Evolutionary conservation across 371 early-diverging fungal species (phyloP).

Genomic region (Mortierella sp.): DNA sequence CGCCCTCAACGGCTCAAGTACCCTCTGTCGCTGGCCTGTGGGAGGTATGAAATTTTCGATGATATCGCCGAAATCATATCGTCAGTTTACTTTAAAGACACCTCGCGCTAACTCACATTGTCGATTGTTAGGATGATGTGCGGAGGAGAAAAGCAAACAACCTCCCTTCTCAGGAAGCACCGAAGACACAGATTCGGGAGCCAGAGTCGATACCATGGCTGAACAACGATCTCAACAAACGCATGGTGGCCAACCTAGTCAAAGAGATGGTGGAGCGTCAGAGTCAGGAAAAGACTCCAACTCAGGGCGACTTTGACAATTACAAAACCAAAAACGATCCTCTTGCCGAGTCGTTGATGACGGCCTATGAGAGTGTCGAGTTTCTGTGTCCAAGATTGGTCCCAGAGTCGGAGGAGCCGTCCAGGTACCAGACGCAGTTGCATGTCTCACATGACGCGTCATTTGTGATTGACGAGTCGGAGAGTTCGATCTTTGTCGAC

Average conservation of each 20-base stretch:
- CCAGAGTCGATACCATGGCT: slow-evolving; percentile 40
- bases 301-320: slow-evolving; percentile 38
- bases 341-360: slow-evolving; percentile 16
- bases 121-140: slow-evolving; percentile 57
- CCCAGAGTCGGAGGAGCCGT: slow-evolving; percentile 7
- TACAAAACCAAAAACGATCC: slow-evolving; percentile 30
- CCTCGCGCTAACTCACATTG: neutral
- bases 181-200: slow-evolving; percentile 45
- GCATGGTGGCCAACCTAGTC: slow-evolving; percentile 45
- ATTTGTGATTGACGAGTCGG: slow-evolving; percentile 38
- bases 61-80: neutral
- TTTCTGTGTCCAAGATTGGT: slow-evolving; percentile 28
- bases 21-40: slow-evolving; percentile 41
- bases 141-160: slow-evolving; percentile 49
- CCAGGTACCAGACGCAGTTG: neutral
- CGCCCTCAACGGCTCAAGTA: slow-evolving; percentile 43
- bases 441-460: slow-evolving; percentile 23
- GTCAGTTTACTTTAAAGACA: neutral
- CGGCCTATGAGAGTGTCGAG: slow-evolving; percentile 43
- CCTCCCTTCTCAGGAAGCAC: slow-evolving; percentile 44
- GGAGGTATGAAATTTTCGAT: slow-evolving; percentile 27
- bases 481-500: slow-evolving; percentile 42
- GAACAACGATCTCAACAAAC: slow-evolving; percentile 38
- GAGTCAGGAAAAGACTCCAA: slow-evolving; percentile 26
- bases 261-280: slow-evolving; percentile 35